Percentiles rank a stretch among this genome's conserved stretches.
phyloP scores from a whole-genome alignment of 1,139 yeast genomes.

The Scheffersomyces segobiensis region DNA sequence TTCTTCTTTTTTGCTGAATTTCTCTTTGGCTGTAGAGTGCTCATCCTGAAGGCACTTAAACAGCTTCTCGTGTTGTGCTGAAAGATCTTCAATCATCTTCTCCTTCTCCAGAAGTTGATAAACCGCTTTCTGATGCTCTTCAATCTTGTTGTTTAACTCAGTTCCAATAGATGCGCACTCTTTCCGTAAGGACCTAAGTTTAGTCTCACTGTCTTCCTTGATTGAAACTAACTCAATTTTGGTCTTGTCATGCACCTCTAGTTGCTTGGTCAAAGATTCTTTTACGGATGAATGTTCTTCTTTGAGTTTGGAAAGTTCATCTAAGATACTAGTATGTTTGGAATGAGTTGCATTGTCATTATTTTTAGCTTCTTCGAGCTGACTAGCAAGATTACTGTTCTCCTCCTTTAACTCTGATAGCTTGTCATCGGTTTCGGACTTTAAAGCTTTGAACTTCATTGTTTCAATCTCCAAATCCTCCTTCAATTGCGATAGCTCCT shows the following conservation, averaged over 20 bases:
- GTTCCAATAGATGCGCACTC: not conserved
- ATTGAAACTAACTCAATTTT: not conserved
- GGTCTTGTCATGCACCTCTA: conserved; percentile 1
- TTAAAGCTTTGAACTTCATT: not conserved
- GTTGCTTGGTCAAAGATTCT: not conserved
- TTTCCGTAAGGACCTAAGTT: not conserved
- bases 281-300: not conserved
- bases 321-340: not conserved
- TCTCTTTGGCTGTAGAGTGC: not conserved
- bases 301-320: not conserved
- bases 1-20: not conserved
- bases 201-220: not conserved
- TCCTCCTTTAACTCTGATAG: not conserved
- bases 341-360: not conserved
- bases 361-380: not conserved
- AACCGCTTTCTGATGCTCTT: not conserved
- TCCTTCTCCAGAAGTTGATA: too few relatives aligned
- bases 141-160: not conserved
- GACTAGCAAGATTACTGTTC: not conserved
- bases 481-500: conserved; percentile 1
- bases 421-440: not conserved
- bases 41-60: not conserved
- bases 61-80: not conserved
- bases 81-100: too few relatives aligned
- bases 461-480: conserved; percentile 3